phyloP scores from a whole-genome alignment of 148 eudicot species.

The Nepenthes gracilis region DNA sequence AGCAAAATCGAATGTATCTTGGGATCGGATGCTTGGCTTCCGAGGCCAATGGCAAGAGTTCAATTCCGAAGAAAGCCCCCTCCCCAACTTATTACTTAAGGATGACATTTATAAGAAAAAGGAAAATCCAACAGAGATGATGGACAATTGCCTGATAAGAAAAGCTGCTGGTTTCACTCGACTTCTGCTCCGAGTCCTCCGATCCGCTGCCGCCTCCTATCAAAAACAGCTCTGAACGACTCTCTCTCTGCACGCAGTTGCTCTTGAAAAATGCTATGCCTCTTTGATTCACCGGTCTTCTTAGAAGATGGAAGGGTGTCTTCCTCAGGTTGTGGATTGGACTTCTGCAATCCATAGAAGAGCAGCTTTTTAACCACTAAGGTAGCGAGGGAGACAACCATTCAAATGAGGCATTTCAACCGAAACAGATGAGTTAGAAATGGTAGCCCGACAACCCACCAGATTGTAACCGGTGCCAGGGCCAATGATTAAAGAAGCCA shows the following conservation, averaged over 20 bases:
- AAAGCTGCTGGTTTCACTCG: background rate
- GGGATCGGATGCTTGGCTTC: no score
- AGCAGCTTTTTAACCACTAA: background rate
- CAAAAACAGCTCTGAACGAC: constrained; percentile 81
- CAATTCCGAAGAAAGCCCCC: no score
- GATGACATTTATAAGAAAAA: no score
- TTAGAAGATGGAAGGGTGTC: constrained; percentile 16
- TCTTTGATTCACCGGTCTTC: constrained; percentile 26
- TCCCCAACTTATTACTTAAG: no score
- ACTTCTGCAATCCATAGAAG: constrained; percentile 37
- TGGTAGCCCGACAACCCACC: constrained; percentile 30
- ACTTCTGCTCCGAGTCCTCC: constrained; percentile 23
- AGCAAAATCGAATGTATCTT: no score
- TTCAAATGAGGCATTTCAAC: background rate
- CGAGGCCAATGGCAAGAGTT: no score
- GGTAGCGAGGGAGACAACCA: background rate
- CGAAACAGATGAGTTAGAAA: background rate
- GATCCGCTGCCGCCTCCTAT: constrained; percentile 70
- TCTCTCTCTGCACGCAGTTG: constrained; percentile 74
- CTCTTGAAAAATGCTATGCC: constrained; percentile 54
- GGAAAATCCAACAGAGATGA: no score
- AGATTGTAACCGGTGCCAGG: constrained; percentile 86
- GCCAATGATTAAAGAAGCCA: constrained; percentile 65
- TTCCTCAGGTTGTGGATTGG: constrained; percentile 67
- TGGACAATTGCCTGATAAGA: no score